Percentiles rank a stretch among this genome's conserved stretches.
Conservation (phyloP, 2,329 filamentous ascomycete species). For the Thermomyces lanuginosus region DNA sequence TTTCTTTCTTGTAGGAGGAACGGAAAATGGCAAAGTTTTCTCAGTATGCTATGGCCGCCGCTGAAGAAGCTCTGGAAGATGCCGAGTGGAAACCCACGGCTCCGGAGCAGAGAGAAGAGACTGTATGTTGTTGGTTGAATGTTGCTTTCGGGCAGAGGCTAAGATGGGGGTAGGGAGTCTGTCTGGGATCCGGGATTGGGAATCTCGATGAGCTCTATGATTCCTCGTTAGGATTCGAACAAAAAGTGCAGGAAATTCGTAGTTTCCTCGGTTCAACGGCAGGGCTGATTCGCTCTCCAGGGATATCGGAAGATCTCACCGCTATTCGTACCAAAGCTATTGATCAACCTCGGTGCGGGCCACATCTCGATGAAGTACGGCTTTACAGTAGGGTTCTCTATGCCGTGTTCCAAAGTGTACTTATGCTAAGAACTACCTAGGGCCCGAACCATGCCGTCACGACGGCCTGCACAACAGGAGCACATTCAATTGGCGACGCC, state of each 20-base stretch:
- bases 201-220: constrained; percentile 82
- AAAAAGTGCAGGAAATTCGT: constrained; percentile 41
- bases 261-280: not conserved
- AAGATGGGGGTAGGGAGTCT: constrained; percentile 49
- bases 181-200: constrained; percentile 86
- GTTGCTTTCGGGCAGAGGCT: constrained; percentile 1
- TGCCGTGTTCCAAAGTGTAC: not conserved
- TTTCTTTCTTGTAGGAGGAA: constrained; percentile 34
- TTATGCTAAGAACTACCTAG: constrained; percentile 19
- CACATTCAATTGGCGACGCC: constrained; percentile 87
- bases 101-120: constrained; percentile 51
- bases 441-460: constrained; percentile 87
- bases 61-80: constrained; percentile 71
- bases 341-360: constrained; percentile 89
- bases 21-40: constrained; percentile 81
- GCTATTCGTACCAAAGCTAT: constrained; percentile 75
- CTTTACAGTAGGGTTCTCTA: constrained; percentile 38
- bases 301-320: constrained; percentile 89
- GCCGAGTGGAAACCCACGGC: constrained; percentile 54
- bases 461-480: constrained; percentile 90
- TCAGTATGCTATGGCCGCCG: constrained; percentile 77
- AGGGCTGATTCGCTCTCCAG: constrained; percentile 28
- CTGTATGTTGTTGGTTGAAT: constrained; percentile 30
- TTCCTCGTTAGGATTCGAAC: constrained; percentile 60
- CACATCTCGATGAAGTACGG: constrained; percentile 88